Percentiles rank a stretch among this genome's conserved stretches.
phyloP scores from a whole-genome alignment of 2,329 filamentous ascomycete genomes.

The Lasiodiplodia theobromae region DNA sequence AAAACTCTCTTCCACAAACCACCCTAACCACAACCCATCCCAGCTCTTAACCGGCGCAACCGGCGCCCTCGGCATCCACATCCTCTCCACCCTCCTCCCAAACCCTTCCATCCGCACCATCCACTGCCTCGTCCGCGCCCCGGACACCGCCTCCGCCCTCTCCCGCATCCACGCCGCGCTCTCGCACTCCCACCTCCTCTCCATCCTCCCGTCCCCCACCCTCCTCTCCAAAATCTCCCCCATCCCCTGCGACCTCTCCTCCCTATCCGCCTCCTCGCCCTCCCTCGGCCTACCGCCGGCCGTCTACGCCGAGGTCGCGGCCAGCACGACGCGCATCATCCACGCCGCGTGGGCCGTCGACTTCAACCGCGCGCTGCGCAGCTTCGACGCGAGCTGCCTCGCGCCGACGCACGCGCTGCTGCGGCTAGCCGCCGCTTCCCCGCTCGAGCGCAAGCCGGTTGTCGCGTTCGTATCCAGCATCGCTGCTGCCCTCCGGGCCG shows the following conservation, averaged over 20 bases:
- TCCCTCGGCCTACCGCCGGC: slow-evolving; percentile 46
- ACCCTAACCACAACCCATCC: background rate
- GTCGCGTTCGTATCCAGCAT: slow-evolving; percentile 28
- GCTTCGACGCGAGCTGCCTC: slow-evolving; percentile 52
- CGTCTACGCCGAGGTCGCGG: slow-evolving; percentile 33
- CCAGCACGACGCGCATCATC: slow-evolving; percentile 52
- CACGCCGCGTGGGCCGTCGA: slow-evolving; percentile 64
- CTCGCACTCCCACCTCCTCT: slow-evolving; percentile 43
- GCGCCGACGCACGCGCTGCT: slow-evolving; percentile 51
- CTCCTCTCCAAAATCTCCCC: slow-evolving; percentile 39
- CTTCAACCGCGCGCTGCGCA: slow-evolving; percentile 59
- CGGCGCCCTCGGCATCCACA: slow-evolving; percentile 67
- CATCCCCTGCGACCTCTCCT: slow-evolving; percentile 41
- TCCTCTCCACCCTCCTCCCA: slow-evolving; percentile 48
- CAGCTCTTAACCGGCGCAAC: slow-evolving; percentile 67
- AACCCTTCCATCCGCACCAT: slow-evolving; percentile 44
- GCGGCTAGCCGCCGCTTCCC: slow-evolving; percentile 38
- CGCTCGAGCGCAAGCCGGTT: background rate
- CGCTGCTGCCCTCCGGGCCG: slow-evolving; percentile 9
- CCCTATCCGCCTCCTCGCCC: slow-evolving; percentile 31
- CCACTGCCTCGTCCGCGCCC: slow-evolving; percentile 58
- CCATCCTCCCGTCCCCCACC: slow-evolving; percentile 38
- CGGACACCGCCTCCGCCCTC: slow-evolving; percentile 34
- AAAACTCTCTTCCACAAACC: background rate
- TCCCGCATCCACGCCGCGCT: slow-evolving; percentile 44